Percentiles rank a stretch among this genome's conserved stretches.
phyloP scores from a whole-genome alignment of 2,329 filamentous ascomycete species.

The Akanthomyces muscarius region DNA sequence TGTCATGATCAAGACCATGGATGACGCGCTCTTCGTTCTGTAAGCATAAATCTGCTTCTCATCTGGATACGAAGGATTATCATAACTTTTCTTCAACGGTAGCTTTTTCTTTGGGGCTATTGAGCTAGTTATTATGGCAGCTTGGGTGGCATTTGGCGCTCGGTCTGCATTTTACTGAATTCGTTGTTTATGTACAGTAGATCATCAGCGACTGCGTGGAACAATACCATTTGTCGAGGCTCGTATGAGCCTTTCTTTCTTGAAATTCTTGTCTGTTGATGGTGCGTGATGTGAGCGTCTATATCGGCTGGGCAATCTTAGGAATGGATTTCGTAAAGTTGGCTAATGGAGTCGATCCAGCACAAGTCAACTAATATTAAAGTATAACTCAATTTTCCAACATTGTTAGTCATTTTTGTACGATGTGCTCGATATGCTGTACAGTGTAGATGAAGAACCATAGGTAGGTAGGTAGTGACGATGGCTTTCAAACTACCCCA shows the following conservation, averaged over 20 bases:
- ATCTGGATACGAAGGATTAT: not conserved
- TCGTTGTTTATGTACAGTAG: conserved; percentile 13
- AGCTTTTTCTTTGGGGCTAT: not conserved
- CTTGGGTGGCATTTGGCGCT: conserved; percentile 6
- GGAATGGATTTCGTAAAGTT: no score
- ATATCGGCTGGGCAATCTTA: no score
- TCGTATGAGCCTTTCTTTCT: conserved; percentile 2
- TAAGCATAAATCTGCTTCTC: not conserved
- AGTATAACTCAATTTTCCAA: no score
- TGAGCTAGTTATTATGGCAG: not conserved
- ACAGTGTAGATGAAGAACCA: not conserved
- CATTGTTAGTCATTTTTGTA: not conserved
- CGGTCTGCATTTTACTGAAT: not conserved
- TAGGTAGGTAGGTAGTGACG: not conserved
- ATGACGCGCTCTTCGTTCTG: not conserved
- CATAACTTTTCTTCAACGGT: not conserved
- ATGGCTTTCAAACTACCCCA: conserved; percentile 5
- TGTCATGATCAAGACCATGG: conserved; percentile 54
- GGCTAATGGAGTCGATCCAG: no score
- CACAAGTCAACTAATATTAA: no score
- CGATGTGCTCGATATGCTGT: not conserved
- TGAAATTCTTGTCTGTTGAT: not conserved
- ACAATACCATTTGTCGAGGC: conserved; percentile 12
- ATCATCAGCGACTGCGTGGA: conserved; percentile 16
- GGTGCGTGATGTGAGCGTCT: not conserved